Evolutionary conservation across 2,329 filamentous ascomycete species (phyloP).

Genomic region (Alternaria alternata): DNA sequence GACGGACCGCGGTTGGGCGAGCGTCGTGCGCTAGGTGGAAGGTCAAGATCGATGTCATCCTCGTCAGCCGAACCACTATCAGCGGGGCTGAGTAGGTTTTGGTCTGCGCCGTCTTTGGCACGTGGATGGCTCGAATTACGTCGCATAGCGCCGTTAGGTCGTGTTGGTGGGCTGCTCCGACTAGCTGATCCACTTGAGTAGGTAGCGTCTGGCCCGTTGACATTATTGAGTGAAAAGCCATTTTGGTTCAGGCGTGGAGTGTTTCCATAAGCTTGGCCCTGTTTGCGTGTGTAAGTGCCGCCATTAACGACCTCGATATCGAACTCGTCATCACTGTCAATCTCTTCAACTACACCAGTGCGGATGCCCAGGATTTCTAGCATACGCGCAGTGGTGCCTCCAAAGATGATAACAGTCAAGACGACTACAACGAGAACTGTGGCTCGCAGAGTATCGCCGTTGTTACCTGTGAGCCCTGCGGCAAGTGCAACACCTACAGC

Average conservation of each 20-base stretch:
- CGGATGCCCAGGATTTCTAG: conserved; percentile 96
- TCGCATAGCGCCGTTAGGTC: conserved; percentile 55
- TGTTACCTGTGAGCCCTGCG: conserved; percentile 82
- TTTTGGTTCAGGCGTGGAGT: conserved; percentile 66
- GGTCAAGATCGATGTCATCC: conserved; percentile 64
- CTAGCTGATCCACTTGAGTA: conserved; percentile 66
- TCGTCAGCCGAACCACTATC: conserved; percentile 62
- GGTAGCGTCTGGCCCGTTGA: conserved; percentile 62
- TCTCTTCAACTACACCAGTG: conserved; percentile 94
- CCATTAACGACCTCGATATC: conserved; percentile 81
- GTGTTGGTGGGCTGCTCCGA: conserved; percentile 57
- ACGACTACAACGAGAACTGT: conserved; percentile 98
- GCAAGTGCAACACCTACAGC: conserved; percentile 95
- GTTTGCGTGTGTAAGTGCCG: conserved; percentile 80
- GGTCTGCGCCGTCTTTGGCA: conserved; percentile 59
- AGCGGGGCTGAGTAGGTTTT: conserved; percentile 62
- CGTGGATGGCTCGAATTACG: conserved; percentile 62
- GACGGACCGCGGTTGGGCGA: conserved; percentile 52
- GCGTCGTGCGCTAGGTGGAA: conserved; percentile 64
- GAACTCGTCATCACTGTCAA: conserved; percentile 98
- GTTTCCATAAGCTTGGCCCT: conserved; percentile 79
- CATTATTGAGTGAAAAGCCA: conserved; percentile 63
- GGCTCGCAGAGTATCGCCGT: conserved; percentile 83
- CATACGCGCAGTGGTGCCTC: conserved; percentile 96
- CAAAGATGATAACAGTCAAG: conserved; percentile 97